phyloP scores from a whole-genome alignment of 129 eudicot species.

The Cynara cardunculus region DNA sequence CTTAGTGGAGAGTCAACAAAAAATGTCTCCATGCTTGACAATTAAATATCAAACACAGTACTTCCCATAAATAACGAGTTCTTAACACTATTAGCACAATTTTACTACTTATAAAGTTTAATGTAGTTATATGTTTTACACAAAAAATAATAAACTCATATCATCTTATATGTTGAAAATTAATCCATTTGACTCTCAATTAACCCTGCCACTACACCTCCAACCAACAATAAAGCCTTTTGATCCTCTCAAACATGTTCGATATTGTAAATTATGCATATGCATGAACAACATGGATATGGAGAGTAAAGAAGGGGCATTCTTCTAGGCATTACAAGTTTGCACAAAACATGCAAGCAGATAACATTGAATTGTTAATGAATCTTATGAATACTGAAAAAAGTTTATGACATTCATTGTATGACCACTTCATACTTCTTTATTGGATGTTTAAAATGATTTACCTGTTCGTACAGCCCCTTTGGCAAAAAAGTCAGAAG shows the following conservation, averaged over 20 bases:
- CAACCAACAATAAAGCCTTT: not conserved
- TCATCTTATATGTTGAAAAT: not conserved
- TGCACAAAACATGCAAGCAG: not conserved
- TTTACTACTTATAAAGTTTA: not conserved
- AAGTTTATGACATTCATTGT: not conserved
- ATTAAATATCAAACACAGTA: not conserved
- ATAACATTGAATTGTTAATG: not conserved
- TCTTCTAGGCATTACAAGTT: not conserved
- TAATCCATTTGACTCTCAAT: not conserved
- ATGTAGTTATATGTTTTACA: too few relatives aligned
- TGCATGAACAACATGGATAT: not conserved
- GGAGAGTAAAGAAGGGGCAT: not conserved
- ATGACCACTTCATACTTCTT: not conserved
- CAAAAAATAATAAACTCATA: not conserved
- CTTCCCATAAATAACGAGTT: not conserved
- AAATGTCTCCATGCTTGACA: not conserved
- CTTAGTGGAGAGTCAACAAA: too few relatives aligned
- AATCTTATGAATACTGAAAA: not conserved
- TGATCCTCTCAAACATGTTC: not conserved
- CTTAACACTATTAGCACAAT: not conserved
- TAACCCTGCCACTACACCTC: not conserved
- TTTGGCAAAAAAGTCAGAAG: constrained; percentile 76
- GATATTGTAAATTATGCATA: not conserved
- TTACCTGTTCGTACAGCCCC: constrained; percentile 98
- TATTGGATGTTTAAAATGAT: not conserved